Evolutionary conservation across 352 stramenopile genomes (phyloP), one percentile per base, ranked within the genome.

Genomic region (Sclerospora graminicola): DNA sequence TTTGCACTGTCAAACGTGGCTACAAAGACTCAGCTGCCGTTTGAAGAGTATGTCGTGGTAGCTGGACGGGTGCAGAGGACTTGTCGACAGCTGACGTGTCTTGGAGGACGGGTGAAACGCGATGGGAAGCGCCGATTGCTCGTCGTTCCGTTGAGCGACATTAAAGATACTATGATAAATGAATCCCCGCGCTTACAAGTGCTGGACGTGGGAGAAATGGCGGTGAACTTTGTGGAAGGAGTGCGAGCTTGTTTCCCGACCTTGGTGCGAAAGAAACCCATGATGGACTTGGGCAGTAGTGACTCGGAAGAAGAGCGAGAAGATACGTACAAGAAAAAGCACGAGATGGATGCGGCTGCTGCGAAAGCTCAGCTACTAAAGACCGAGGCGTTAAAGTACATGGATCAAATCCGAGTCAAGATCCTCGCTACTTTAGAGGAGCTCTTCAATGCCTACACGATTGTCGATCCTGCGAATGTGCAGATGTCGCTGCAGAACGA

Each of bases 211-310:
- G 77, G 77, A 18, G 73, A 84, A 46, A 39, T 61, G 27, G 71
- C 73, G 1, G 67, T 66, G 19, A 54, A 66, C 4, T 73, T 89
- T 16, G 44, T 77, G 5, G 60, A 67, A 16, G 66, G 75, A 24
- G 57, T 82, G 24, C 57, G 62, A 37, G 57, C 58, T 13, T 86
- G 73, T 37, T 89, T 89, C 47, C 77, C 77, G 2, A 82, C 57
- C 24, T 48, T 89, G 11, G 67, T 86, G 50, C 64, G 67, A 18
- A 60, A 65, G 20, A 82, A 65, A 40, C 68, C 60, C 6, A 41
- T 83, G 39, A 48, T 57, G 6, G 31, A 56, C 2, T 54, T 73
- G 41, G 64, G 65, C 31, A 54, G 57, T 8, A 54, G 57, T 8
- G 61, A 77, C 28, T 67, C 52, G 21, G 62, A 68, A 14, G 57